Evolutionary conservation across 2,329 filamentous ascomycete species (phyloP).

Genomic region (Penicillium sp.): DNA sequence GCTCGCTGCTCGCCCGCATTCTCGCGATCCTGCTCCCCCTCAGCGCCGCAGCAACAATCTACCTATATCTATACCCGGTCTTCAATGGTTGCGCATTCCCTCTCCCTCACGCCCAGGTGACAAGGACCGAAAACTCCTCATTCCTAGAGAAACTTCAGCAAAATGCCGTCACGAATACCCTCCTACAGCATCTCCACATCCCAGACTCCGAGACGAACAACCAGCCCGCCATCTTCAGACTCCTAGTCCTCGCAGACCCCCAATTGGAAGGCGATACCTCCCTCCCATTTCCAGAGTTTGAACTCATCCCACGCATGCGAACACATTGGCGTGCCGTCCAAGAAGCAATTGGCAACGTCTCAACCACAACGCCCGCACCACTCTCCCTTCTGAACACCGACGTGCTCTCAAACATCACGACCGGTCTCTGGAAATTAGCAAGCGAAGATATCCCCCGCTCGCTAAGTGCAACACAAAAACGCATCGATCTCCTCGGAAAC

Average conservation of each 20-base stretch:
- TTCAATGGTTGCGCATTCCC: slow-evolving; percentile 82
- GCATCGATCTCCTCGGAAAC: slow-evolving; percentile 85
- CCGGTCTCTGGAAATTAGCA: slow-evolving; percentile 42
- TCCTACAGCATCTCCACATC: slow-evolving; percentile 39
- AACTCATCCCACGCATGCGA: slow-evolving; percentile 42
- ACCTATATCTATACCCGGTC: slow-evolving; percentile 84
- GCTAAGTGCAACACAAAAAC: slow-evolving; percentile 69
- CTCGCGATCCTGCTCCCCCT: slow-evolving; percentile 60
- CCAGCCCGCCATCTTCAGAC: slow-evolving; percentile 69
- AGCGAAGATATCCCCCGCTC: slow-evolving; percentile 68
- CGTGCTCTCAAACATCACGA: slow-evolving; percentile 23
- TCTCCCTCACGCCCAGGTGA: slow-evolving; percentile 31
- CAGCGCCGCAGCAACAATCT: slow-evolving; percentile 68
- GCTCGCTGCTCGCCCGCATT: slow-evolving; percentile 45
- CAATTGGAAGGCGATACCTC: slow-evolving; percentile 92
- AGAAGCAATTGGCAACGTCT: slow-evolving; percentile 13
- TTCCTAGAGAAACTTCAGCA: slow-evolving; percentile 5
- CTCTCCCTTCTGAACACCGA: slow-evolving; percentile 17
- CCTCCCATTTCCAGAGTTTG: slow-evolving; percentile 58
- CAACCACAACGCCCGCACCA: slow-evolving; percentile 4
- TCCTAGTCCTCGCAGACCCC: slow-evolving; percentile 86
- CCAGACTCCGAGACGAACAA: slow-evolving; percentile 12
- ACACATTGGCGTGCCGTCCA: slow-evolving; percentile 34
- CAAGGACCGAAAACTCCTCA: not conserved
- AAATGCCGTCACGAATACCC: slow-evolving; percentile 33